Evolutionary conservation across 495 filamentous ascomycete genomes (phyloP).

Genomic region (Clohesyomyces aquaticus): DNA sequence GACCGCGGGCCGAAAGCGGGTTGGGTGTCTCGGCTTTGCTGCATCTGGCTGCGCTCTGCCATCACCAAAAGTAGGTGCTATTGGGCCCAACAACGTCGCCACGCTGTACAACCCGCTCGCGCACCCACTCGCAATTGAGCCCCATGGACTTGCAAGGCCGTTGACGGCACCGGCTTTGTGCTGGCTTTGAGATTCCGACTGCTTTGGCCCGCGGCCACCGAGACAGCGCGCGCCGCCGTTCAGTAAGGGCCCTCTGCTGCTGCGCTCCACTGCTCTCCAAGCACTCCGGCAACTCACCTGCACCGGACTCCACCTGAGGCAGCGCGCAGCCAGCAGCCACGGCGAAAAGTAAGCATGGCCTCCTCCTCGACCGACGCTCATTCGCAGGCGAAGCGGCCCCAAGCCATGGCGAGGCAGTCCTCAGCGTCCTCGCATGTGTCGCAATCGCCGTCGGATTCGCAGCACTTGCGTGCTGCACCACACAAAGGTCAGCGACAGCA

Average conservation of each 20-base stretch:
- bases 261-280: neutral
- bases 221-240: neutral
- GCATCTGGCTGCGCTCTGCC: constrained; percentile 10
- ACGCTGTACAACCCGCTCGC: constrained; percentile 26
- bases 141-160: constrained; percentile 16
- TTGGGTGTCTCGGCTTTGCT: constrained; percentile 17
- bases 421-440: constrained; percentile 41
- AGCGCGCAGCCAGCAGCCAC: constrained; percentile 20
- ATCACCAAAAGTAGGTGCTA: constrained; percentile 21
- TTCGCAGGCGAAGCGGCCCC: constrained; percentile 40
- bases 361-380: constrained; percentile 36
- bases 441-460: constrained; percentile 41
- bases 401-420: constrained; percentile 33
- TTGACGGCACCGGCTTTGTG: constrained; percentile 3
- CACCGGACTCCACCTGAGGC: neutral
- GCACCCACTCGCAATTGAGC: constrained; percentile 25
- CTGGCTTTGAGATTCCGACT: neutral
- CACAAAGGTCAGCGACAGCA: constrained; percentile 39
- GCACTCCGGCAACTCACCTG: constrained; percentile 1
- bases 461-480: constrained; percentile 21
- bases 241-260: neutral
- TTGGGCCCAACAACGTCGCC: constrained; percentile 23
- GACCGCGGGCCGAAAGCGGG: constrained; percentile 21
- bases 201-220: neutral
- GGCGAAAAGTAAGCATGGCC: constrained; percentile 37